These are phyloP conservation scores for Geum urbanum DNA, from an alignment of 306 rosid genomes.

Conservation along the genomic window DNA sequence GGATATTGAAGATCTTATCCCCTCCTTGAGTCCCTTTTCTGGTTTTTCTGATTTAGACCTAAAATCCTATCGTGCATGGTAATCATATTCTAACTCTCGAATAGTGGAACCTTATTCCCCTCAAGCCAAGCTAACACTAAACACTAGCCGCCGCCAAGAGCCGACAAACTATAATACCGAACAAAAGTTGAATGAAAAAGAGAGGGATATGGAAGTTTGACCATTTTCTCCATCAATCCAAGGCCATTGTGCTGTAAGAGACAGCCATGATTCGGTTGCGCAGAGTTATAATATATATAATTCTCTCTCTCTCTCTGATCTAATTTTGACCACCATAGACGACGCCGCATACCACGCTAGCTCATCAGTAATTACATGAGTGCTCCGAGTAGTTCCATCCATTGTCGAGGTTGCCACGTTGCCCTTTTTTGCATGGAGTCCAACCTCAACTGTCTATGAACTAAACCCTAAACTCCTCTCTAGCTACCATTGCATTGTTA, in stretches of 20 bases:
- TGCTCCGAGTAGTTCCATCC: not conserved
- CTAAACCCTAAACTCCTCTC: not conserved
- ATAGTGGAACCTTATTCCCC: not conserved
- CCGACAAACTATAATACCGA: conserved; percentile 12
- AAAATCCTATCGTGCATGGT: not conserved
- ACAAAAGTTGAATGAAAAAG: not conserved
- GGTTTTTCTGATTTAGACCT: not conserved
- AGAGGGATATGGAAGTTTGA: conserved; percentile 26
- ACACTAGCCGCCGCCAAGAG: conserved; percentile 22
- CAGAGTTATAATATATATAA: conserved; percentile 20
- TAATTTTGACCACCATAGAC: conserved; percentile 23
- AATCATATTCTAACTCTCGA: not conserved
- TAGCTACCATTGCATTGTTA: not conserved
- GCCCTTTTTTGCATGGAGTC: conserved; percentile 1
- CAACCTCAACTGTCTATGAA: not conserved
- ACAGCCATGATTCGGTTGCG: conserved; percentile 33
- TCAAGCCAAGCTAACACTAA: conserved; percentile 7
- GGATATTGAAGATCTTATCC: conserved; percentile 6
- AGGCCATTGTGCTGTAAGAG: conserved; percentile 33
- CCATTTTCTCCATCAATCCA: conserved; percentile 35
- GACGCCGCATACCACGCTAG: conserved; percentile 26
- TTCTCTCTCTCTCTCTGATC: not conserved
- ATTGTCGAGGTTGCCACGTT: conserved; percentile 1
- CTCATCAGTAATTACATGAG: conserved; percentile 11
- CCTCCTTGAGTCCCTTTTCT: not conserved